Evolutionary conservation across 495 filamentous ascomycete species (phyloP).

Genomic region (Cairneyella variabilis): DNA sequence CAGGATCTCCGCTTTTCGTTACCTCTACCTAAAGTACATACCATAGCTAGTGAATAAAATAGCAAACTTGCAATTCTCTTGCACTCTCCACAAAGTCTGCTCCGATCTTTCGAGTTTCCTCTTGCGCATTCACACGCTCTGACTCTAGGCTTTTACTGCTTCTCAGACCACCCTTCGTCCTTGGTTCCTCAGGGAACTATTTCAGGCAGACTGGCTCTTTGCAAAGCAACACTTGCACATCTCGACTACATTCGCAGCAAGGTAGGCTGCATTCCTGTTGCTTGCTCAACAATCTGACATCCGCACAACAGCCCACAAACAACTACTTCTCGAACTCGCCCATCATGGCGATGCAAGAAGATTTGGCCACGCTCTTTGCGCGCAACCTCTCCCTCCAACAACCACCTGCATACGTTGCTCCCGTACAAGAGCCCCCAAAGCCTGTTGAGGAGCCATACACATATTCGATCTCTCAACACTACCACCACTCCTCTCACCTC

Average conservation of each 20-base stretch:
- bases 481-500: conserved; percentile 66
- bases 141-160: conserved; percentile 20
- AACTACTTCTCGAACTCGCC: conserved; percentile 23
- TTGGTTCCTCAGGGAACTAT: conserved; percentile 18
- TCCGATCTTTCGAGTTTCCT: conserved; percentile 22
- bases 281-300: conserved; percentile 14
- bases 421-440: conserved; percentile 20
- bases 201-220: conserved; percentile 20
- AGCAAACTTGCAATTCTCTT: conserved; percentile 35
- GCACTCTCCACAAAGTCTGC: conserved; percentile 31
- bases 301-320: conserved; percentile 4
- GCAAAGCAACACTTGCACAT: conserved; percentile 21
- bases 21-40: conserved; percentile 40
- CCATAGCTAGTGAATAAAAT: conserved; percentile 48
- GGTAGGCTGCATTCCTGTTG: conserved; percentile 24
- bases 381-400: conserved; percentile 57
- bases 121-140: conserved; percentile 26
- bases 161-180: conserved; percentile 26
- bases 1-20: conserved; percentile 14
- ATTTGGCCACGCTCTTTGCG: conserved; percentile 63
- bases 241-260: conserved; percentile 24
- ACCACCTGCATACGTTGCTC: conserved; percentile 28
- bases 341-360: conserved; percentile 53
- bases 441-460: conserved; percentile 35
- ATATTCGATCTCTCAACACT: conserved; percentile 72